Evolutionary conservation across 345 rosid species (phyloP), one percentile per base, ranked within the genome.

Genomic region (Clarkia xantiana): DNA sequence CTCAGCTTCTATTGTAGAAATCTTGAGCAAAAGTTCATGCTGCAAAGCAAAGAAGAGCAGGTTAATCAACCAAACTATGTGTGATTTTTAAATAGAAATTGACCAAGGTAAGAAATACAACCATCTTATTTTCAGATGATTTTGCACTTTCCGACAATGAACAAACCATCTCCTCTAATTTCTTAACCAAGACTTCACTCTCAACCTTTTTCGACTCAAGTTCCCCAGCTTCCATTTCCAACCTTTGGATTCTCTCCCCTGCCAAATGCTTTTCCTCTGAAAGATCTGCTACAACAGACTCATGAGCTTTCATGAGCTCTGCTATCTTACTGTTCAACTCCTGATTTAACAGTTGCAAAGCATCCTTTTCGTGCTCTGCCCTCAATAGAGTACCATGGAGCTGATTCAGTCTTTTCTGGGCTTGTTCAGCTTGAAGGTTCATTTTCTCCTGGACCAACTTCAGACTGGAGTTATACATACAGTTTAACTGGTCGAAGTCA

Each of bases 181-280:
- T 51, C 48, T 67, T 69, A 46, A 84, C 66, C 55, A 76, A 64
- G 39, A 55, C 40, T 55, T 78, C 89, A 60, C 73, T 46, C 55
- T 79, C 94, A 43, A 41, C 74, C 62, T 84, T 73, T 51, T 69
- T 78, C 42, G 71, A 73, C 57, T 66, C 65, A 29, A 86, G 68
- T 42, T 18, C 59, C 64, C 79, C 75, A 42, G 80, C 79, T 70
- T 86, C 94, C 43, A 76, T 62, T 65, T 86, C 81, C 66, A 86
- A 64, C 38, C 42, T 63, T 58, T 54, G 73, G 51, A 86, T 77
- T 58, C 66, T 76, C 66, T 73, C 77, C 61, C 56, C 63, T 51
- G 98, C 67, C 50, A 69, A 51, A 43, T 40, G 67, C 58, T 77
- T 52, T 54, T 75, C 84, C 62, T 71, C 77, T 13, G 77, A 66